phyloP scores from a whole-genome alignment of 768 basidiomycete genomes.

The Phlebiopsis gigantea region DNA sequence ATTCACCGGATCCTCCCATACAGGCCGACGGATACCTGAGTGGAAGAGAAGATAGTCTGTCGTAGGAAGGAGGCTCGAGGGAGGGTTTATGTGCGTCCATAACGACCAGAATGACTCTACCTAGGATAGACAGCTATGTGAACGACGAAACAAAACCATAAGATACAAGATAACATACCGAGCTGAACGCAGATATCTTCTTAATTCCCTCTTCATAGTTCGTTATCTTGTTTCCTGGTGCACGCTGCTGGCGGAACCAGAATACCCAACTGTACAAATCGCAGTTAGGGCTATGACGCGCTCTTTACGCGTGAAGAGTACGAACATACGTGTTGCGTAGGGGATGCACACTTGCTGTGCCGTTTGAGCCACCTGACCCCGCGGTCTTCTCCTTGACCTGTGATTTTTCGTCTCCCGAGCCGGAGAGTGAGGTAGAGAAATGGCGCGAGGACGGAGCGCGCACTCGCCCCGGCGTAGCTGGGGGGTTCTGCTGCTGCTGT shows the following conservation, averaged over 20 bases:
- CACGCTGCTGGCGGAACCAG: conserved; percentile 88
- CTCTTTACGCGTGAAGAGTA: conserved; percentile 26
- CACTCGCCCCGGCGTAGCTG: conserved; percentile 29
- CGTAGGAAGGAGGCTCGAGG: conserved; percentile 78
- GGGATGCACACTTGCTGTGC: conserved; percentile 53
- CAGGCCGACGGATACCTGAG: conserved; percentile 75
- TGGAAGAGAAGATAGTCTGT: conserved; percentile 96
- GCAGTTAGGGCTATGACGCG: conserved; percentile 17
- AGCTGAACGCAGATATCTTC: conserved; percentile 85
- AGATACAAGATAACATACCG: conserved; percentile 41
- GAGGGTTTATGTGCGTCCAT: conserved; percentile 86
- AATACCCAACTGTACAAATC: conserved; percentile 67
- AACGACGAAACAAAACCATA: not conserved
- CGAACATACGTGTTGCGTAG: conserved; percentile 87
- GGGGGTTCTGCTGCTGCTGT: conserved; percentile 17
- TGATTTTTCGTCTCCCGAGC: conserved; percentile 37
- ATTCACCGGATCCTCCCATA: conserved; percentile 96
- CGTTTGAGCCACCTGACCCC: conserved; percentile 32
- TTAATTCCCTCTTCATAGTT: conserved; percentile 96
- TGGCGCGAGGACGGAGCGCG: conserved; percentile 63
- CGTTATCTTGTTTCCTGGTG: conserved; percentile 83
- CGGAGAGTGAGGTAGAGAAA: conserved; percentile 60
- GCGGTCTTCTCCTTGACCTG: conserved; percentile 37
- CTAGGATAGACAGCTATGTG: conserved; percentile 35
- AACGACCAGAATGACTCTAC: conserved; percentile 96